Evolutionary conservation across 345 rosid species (phyloP), one percentile per base, ranked within the genome.

Genomic region (Rhodamnia argentea): DNA sequence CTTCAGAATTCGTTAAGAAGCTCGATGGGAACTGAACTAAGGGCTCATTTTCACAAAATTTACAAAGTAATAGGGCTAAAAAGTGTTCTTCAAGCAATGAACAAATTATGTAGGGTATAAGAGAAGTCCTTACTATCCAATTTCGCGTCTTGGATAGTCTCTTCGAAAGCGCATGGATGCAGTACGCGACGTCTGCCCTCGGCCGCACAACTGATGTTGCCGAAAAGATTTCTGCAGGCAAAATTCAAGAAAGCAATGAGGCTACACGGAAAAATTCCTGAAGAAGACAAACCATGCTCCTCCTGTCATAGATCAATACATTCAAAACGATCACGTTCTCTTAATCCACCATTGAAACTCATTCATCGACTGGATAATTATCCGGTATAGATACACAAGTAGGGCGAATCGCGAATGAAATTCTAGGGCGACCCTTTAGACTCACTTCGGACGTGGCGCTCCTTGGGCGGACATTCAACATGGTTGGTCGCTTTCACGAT

Each of bases 401-500:
- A 37, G 44, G 47, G 12, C 44, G 6, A 82, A 82, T 20, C 9
- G 5, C 7, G 16, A 75, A 74, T 27, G 51, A 44, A 1, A 53
- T 24, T 26, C 26, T 60, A 55, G 51, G 23, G 20, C 6, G 13
- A 24, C 18, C 55, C 40, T 26, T 52, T 52, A 4, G 54, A 86
- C 95, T 90, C 89, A 97, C 99, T 96, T 74, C 98, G 92, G 87
- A 97, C 95, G 40, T 97, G 99, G 78, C 99, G 99, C 90, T 97
- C 99, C 87, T 97, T 97, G 0, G 99, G 99, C 13, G 99, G 99
- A 86, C 93, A 93, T 81, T 97, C 99, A 3, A 95, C 96, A 83
- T 97, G 99, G 88, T 95, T 97, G 55, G 99, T 96, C 47, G 99
- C 99, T 85, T 97, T 97, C 9, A 97, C 99, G 53, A 97, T 94